A percentile compares a stretch with the other conserved stretches of the same genome.
Evolutionary conservation across 1,284 basidiomycete species (phyloP).

Genomic region (Phellopilus nigrolimitatus): DNA sequence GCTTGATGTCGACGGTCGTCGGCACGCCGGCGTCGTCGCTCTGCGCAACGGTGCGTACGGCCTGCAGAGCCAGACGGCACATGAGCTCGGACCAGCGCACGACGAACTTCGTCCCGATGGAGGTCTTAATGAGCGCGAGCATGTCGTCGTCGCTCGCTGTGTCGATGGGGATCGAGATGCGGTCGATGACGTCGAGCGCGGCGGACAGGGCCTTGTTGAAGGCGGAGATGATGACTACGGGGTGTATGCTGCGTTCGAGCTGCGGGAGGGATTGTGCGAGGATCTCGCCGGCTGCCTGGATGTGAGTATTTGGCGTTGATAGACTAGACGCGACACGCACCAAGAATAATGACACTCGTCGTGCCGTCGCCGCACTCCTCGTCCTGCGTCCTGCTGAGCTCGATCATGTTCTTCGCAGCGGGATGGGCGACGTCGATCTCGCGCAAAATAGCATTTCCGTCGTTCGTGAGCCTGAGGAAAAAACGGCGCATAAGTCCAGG

Average conservation of each 20-base stretch:
- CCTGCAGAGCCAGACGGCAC: conserved; percentile 92
- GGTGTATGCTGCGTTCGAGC: conserved; percentile 95
- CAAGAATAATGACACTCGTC: conserved; percentile 95
- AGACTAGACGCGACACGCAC: conserved; percentile 40
- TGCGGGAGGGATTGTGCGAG: conserved; percentile 92
- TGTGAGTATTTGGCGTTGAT: not conserved
- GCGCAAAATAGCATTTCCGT: conserved; percentile 95
- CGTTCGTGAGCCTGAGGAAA: conserved; percentile 79
- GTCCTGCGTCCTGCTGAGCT: conserved; percentile 94
- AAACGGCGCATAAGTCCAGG: conserved; percentile 1
- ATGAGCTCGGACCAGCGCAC: conserved; percentile 96
- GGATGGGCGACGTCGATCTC: conserved; percentile 99
- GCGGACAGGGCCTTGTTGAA: conserved; percentile 95
- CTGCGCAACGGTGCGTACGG: conserved; percentile 79
- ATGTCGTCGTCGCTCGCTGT: conserved; percentile 85
- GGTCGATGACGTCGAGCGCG: conserved; percentile 83
- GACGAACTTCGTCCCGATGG: conserved; percentile 99
- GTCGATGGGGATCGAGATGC: conserved; percentile 89
- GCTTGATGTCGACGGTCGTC: conserved; percentile 95
- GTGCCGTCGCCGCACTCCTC: conserved; percentile 99
- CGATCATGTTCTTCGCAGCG: conserved; percentile 99
- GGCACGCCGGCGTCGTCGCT: conserved; percentile 61
- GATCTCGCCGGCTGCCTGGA: conserved; percentile 86
- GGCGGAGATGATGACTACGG: conserved; percentile 97
- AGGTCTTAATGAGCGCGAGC: conserved; percentile 96